phyloP scores from a whole-genome alignment of 257 asterid species.

The Ehretia macrophylla region DNA sequence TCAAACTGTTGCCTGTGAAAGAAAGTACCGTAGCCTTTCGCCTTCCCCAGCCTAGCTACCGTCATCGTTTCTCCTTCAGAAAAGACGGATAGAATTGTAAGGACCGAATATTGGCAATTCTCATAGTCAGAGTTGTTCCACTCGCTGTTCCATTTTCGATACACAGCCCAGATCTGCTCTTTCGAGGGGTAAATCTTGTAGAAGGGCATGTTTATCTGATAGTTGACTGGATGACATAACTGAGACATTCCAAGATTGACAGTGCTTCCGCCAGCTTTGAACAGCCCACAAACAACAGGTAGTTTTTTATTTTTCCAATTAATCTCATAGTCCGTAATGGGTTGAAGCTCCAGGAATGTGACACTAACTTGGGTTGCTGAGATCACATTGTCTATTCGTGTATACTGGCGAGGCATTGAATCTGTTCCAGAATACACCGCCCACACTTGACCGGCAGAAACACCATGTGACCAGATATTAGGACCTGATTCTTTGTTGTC shows the following conservation, averaged over 20 bases:
- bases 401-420: slow-evolving; percentile 17
- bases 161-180: slow-evolving; percentile 28
- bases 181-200: slow-evolving; percentile 18
- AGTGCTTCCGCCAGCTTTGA: slow-evolving; percentile 11
- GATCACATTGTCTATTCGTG: slow-evolving; percentile 8
- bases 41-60: slow-evolving; percentile 15
- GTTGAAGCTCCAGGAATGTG: slow-evolving; percentile 12
- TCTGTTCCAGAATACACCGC: slow-evolving; percentile 14
- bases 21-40: slow-evolving; percentile 16
- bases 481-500: too few species aligned
- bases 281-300: slow-evolving; percentile 14
- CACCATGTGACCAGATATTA: not conserved
- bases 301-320: too few species aligned
- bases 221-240: slow-evolving; percentile 16
- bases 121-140: slow-evolving; percentile 11
- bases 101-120: slow-evolving; percentile 6
- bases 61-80: slow-evolving; percentile 10
- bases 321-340: not conserved
- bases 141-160: slow-evolving; percentile 12
- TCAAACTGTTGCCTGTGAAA: slow-evolving; percentile 9
- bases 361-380: not conserved
- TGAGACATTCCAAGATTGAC: slow-evolving; percentile 1
- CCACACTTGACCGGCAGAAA: slow-evolving; percentile 15
- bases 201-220: slow-evolving; percentile 1
- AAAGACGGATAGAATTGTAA: slow-evolving; percentile 18